Percentiles rank a stretch among this genome's conserved stretches.
Conservation (phyloP, 495 filamentous ascomycete genomes). For the Patellaria atrata region DNA sequence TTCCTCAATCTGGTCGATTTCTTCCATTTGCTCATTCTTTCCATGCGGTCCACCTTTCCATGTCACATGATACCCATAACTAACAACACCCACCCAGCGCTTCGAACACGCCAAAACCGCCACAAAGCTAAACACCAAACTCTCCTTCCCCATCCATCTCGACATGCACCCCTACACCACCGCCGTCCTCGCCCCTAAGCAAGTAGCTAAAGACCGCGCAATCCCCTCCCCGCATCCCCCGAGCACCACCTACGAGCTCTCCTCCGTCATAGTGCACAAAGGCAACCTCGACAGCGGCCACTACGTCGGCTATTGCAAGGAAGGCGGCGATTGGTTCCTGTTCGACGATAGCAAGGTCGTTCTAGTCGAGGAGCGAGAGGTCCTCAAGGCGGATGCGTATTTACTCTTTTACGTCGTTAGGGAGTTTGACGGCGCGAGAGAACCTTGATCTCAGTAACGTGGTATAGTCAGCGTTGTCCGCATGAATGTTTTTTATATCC, state of each 20-base stretch:
- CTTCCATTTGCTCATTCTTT: too few species aligned
- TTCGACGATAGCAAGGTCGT: constrained; percentile 90
- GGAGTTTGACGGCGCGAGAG: constrained; percentile 10
- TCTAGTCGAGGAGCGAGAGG: constrained; percentile 58
- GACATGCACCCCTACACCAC: constrained; percentile 82
- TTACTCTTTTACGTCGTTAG: constrained; percentile 58
- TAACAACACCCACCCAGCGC: too few species aligned
- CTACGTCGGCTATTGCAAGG: constrained; percentile 73
- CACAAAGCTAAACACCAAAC: constrained; percentile 65
- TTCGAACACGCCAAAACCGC: constrained; percentile 60
- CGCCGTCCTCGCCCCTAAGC: constrained; percentile 7
- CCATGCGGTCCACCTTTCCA: too few species aligned
- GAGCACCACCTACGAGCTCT: constrained; percentile 48
- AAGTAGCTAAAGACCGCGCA: background rate
- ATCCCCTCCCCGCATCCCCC: background rate
- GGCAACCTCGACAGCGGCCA: constrained; percentile 83
- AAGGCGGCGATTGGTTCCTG: constrained; percentile 75
- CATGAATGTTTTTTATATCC: too few species aligned
- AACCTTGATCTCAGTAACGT: background rate
- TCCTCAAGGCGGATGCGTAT: constrained; percentile 70
- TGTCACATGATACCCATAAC: too few species aligned
- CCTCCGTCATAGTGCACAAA: constrained; percentile 73
- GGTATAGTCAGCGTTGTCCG: background rate
- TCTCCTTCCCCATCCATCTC: constrained; percentile 71
- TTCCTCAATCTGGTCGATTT: too few species aligned